Base-by-base conservation (phyloP, 2,329 filamentous ascomycete species). In the Colletotrichum cereale region DNA sequence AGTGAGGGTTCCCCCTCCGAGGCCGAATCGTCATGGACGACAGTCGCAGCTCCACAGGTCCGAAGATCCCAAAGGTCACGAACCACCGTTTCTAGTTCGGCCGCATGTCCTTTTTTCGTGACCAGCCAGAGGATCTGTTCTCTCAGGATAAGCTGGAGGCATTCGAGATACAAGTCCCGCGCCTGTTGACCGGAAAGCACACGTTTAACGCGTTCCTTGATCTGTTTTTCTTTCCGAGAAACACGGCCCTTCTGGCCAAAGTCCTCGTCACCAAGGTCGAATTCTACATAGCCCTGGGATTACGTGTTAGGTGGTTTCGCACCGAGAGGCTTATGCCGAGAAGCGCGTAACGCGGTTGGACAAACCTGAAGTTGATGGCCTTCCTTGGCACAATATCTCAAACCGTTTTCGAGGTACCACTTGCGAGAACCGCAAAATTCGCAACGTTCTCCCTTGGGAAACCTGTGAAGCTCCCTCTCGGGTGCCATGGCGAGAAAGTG, bases 21-120 rank as follows among this genome's bases (percentile, higher is more conserved):
- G 11, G 74, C 63, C 29, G 74, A 74, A 18, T 78, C 76, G 26
- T 76, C 76, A 55, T 77, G 78, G 6, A 77, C 78, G 63, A 53
- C 76, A 50, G 18, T 81, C 75, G 78, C 82, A 56, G 80, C 84
- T 26, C 82, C 82, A 47, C 87, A 82, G 2, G 86, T 84, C 6
- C 94, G 89, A 62, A 98, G 83, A 63, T 91, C 87, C 96, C 96
- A 99, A 18, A 99, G 87, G 78, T 97, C 95, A 70, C 91, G 89
- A 6, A 97, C 90, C 12, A 97, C 86, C 10, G 84, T 91, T 84
- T 97, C 94, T 16, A 98, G 85, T 76, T 97, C 92, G 5, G 85
- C 80, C 1, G 92, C 91, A 58, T 96, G 86, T 0, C 88, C 87
- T 78, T 91, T 90, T 7, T 86, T 84, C 29, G 88, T 83, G 18